Percentiles rank a stretch among this genome's conserved stretches.
Conservation (phyloP, 1,284 basidiomycete genomes). For the Anthracocystis setariae region DNA sequence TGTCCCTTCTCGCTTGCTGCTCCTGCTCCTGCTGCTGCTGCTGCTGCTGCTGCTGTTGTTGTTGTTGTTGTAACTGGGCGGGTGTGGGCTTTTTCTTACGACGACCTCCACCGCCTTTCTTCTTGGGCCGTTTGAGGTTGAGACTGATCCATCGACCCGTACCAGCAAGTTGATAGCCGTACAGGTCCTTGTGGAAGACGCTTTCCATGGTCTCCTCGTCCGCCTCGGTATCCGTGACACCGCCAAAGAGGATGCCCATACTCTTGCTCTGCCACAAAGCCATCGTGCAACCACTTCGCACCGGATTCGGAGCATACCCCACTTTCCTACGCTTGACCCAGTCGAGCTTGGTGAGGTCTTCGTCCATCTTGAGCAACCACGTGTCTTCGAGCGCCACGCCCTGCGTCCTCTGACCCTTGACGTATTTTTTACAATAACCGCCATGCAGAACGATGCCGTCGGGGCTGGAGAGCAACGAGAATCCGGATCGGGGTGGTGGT, state of each 20-base stretch:
- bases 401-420: constrained; percentile 83
- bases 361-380: constrained; percentile 79
- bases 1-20: constrained; percentile 25
- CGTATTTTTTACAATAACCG: constrained; percentile 91
- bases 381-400: constrained; percentile 90
- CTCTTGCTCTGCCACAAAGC: constrained; percentile 75
- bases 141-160: constrained; percentile 84
- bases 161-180: constrained; percentile 79
- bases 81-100: constrained; percentile 72
- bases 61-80: constrained; percentile 25
- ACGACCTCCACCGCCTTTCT: constrained; percentile 70
- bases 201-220: constrained; percentile 83
- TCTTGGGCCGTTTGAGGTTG: constrained; percentile 73
- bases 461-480: constrained; percentile 82
- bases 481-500: constrained; percentile 71
- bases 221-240: constrained; percentile 88
- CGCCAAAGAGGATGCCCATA: constrained; percentile 86
- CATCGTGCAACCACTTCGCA: constrained; percentile 82
- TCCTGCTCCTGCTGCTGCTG: too few relatives aligned
- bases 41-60: too few relatives aligned
- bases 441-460: constrained; percentile 88
- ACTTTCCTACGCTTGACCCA: constrained; percentile 87
- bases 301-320: constrained; percentile 72
- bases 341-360: constrained; percentile 70
- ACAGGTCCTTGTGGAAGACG: constrained; percentile 63